phyloP scores from a whole-genome alignment of 2,329 filamentous ascomycete species.

The Pseudocercospora pini-densiflorae region DNA sequence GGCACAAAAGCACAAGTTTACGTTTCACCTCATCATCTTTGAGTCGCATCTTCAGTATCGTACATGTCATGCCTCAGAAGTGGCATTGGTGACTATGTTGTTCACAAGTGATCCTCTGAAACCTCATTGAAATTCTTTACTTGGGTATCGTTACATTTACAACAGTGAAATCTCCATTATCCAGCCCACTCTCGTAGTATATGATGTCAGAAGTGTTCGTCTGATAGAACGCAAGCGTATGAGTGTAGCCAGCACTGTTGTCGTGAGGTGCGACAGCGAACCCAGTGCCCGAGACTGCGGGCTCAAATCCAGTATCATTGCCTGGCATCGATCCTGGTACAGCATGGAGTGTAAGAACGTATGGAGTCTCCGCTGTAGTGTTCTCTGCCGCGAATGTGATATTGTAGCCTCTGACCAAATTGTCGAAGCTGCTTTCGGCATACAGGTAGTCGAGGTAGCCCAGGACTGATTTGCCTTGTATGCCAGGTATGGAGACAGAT shows the following conservation, averaged over 20 bases:
- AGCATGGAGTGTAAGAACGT: neutral
- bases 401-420: conserved; percentile 45
- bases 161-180: conserved; percentile 1
- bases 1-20: no score
- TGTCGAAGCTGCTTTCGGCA: conserved; percentile 41
- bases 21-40: no score
- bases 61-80: no score
- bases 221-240: neutral
- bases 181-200: neutral
- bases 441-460: conserved; percentile 50
- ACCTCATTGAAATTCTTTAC: no score
- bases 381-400: conserved; percentile 45
- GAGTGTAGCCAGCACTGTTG: neutral
- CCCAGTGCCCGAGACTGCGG: neutral
- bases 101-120: no score
- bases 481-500: conserved; percentile 38
- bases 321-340: neutral
- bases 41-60: no score
- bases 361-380: conserved; percentile 29
- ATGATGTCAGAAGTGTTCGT: neutral
- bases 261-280: neutral
- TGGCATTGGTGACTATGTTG: no score
- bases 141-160: conserved; percentile 1
- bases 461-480: conserved; percentile 45
- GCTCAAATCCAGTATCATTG: neutral